Evolutionary conservation across 345 rosid genomes (phyloP).

Genomic region (Alliaria petiolata): DNA sequence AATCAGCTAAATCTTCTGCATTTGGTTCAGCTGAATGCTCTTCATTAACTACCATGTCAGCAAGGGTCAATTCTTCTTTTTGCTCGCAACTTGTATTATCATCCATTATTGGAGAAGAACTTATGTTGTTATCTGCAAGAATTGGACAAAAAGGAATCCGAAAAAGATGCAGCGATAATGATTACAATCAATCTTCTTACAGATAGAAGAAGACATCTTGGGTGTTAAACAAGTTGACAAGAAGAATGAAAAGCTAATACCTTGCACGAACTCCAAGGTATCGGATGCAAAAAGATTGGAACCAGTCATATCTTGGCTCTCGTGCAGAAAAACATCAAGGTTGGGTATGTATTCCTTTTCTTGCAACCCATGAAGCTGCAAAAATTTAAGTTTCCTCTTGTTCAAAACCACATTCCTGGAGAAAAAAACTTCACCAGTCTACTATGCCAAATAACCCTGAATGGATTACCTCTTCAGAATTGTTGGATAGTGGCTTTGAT

Average conservation of each 20-base stretch:
- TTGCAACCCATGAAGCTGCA: constrained; percentile 58
- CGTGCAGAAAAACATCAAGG: constrained; percentile 29
- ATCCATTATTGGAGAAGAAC: constrained; percentile 28
- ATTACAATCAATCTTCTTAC: constrained; percentile 20
- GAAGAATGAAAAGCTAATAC: constrained; percentile 35
- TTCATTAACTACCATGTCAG: constrained; percentile 32
- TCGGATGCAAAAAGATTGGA: constrained; percentile 56
- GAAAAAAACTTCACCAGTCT: not conserved
- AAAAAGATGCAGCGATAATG: constrained; percentile 5
- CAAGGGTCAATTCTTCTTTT: constrained; percentile 35
- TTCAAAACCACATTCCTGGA: constrained; percentile 17
- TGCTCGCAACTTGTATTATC: constrained; percentile 18
- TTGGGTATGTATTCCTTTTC: constrained; percentile 36
- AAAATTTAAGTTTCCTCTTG: constrained; percentile 39
- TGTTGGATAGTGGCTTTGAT: constrained; percentile 25
- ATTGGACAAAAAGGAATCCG: constrained; percentile 13
- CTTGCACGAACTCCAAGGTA: constrained; percentile 53
- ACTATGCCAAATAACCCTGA: not conserved
- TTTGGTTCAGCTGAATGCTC: constrained; percentile 39
- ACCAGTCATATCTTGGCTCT: constrained; percentile 26
- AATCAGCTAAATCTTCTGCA: constrained; percentile 42
- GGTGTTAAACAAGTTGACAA: not conserved
- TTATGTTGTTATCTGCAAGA: constrained; percentile 37
- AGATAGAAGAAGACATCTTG: constrained; percentile 1
- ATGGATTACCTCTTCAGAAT: constrained; percentile 31